Evolutionary conservation across 345 rosid genomes (phyloP), one percentile per base, ranked within the genome.

Genomic region (Euphorbia tirucalli): DNA sequence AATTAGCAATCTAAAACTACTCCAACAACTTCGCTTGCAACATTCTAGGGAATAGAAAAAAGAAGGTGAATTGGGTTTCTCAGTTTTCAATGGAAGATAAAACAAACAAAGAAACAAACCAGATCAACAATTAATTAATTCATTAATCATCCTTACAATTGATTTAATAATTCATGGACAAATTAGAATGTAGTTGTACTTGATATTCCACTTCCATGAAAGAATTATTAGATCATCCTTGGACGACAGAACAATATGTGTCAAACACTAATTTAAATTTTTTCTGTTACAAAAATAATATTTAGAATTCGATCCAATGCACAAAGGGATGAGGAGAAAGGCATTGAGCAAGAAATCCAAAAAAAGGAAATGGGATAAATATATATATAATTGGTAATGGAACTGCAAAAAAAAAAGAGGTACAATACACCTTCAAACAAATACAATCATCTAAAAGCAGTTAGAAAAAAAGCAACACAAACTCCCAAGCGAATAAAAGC

Each of bases 341-440:
- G 57, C 70, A 71, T 58, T 65, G 61, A 71, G 57, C 35, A 65
- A 76, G 65, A 75, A 81, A 80, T 66, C 81, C 80, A 80, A 82
- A 69, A 68, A 66, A 73, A 70, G 9, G 74, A 68, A 44, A 48
- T 66, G 24, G 19, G 24, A 46, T 46, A 11, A 46, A 46, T 3
- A 46, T 55, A 55, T 1, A 21, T 21, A 55, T 55, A 55, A n/a
- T 27, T 49, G 71, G 55, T 55, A 56, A 56, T 55, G 68, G 66
- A 28, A 71, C 66, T 75, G 61, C 71, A 69, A 75, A 79, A 65
- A 74, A 69, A 75, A 79, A 65, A 68, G 65, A 75, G 49, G 75
- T 73, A 82, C 80, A 80, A 83, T 77, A 77, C 79, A 77, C 87
- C 85, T 83, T 83, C 88, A 86, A 80, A 86, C 87, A 86, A 88